phyloP scores from a whole-genome alignment of 345 rosid species.

The Syzygium aromaticum region DNA sequence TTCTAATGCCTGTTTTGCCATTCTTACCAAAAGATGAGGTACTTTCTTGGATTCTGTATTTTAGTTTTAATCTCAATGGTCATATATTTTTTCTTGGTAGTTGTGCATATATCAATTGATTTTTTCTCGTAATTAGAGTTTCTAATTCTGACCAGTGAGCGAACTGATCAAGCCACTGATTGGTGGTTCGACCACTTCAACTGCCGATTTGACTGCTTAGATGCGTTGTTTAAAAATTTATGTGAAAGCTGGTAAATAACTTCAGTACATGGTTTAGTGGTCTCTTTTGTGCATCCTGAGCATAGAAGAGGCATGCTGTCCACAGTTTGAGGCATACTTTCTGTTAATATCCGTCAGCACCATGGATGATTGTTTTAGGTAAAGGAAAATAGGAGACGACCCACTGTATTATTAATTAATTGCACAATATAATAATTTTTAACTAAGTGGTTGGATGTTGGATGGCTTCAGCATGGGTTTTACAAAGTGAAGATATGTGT shows the following conservation, averaged over 20 bases:
- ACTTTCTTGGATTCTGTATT: slow-evolving; percentile 4
- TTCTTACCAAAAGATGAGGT: slow-evolving; percentile 90
- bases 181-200: neutral
- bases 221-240: neutral
- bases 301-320: neutral
- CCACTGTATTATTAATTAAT: neutral
- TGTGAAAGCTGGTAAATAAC: neutral
- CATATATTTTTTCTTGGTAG: neutral
- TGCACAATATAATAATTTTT: neutral
- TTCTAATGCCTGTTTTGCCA: slow-evolving; percentile 76
- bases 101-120: neutral
- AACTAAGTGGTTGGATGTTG: neutral
- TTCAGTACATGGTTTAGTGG: neutral
- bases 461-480: neutral
- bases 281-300: neutral
- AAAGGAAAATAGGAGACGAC: neutral
- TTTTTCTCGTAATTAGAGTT: neutral
- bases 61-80: neutral
- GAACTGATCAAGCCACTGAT: neutral
- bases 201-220: neutral
- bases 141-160: neutral
- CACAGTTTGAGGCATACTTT: neutral
- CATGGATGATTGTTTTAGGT: neutral
- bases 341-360: neutral
- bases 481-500: neutral